Percentiles rank a stretch among this genome's conserved stretches.
Conservation (phyloP, 495 filamentous ascomycete species). For the Hypoxylon trugodes region DNA sequence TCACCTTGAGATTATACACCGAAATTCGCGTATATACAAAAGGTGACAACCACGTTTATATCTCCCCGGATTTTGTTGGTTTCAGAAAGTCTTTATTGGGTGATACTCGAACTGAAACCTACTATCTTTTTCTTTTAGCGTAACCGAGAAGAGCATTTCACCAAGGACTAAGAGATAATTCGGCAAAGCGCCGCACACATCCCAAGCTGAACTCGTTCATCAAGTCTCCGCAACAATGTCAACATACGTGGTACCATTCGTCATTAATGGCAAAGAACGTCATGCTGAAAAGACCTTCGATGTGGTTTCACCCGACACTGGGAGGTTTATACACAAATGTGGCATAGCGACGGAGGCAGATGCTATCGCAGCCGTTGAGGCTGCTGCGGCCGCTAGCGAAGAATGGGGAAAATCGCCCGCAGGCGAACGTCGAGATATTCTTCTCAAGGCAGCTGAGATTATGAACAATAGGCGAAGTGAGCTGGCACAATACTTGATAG, state of each 20-base stretch:
- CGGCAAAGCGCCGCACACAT: conserved; percentile 4
- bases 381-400: conserved; percentile 74
- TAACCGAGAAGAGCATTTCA: conserved; percentile 15
- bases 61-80: conserved; percentile 6
- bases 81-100: conserved; percentile 5
- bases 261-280: conserved; percentile 75
- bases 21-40: not conserved
- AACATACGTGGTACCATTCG: conserved; percentile 66
- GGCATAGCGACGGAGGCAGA: conserved; percentile 70
- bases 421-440: conserved; percentile 70
- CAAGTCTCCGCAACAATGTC: conserved; percentile 32
- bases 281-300: conserved; percentile 68
- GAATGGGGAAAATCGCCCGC: conserved; percentile 73
- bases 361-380: conserved; percentile 66
- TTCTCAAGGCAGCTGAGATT: conserved; percentile 75
- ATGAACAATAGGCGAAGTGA: conserved; percentile 71
- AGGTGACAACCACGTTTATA: not conserved
- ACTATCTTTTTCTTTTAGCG: conserved; percentile 4
- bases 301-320: conserved; percentile 70
- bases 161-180: conserved; percentile 11
- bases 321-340: conserved; percentile 66
- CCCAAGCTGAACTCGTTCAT: conserved; percentile 2
- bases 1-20: not conserved
- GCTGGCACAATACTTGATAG: conserved; percentile 65
- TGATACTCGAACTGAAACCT: conserved; percentile 2